Percentiles rank a stretch among this genome's conserved stretches.
These are phyloP conservation scores for Catenaria anguillulae DNA, from an alignment of 371 early-diverging fungal species.

Conservation along the genomic window DNA sequence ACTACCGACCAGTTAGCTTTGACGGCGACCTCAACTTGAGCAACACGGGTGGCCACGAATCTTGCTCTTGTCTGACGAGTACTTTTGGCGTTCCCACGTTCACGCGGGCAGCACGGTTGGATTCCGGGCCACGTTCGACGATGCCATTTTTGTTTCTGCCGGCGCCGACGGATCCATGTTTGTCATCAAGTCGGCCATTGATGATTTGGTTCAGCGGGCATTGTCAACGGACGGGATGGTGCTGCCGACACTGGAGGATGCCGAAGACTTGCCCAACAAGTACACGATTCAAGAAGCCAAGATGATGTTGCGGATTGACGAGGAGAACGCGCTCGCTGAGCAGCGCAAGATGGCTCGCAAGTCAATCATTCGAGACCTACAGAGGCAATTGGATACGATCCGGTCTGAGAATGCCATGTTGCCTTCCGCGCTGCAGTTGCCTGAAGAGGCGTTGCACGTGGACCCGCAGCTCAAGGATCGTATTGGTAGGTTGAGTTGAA, in stretches of 20 bases:
- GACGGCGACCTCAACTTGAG: neutral
- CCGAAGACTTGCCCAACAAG: conserved; percentile 6
- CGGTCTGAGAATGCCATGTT: neutral
- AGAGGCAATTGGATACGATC: neutral
- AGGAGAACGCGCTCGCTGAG: conserved; percentile 16
- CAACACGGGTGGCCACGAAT: neutral
- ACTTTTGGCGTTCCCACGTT: neutral
- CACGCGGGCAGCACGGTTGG: conserved; percentile 17
- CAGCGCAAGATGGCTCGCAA: neutral
- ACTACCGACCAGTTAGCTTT: conserved; percentile 11
- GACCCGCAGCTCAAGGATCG: conserved; percentile 26
- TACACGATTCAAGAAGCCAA: conserved; percentile 36
- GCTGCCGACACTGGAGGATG: neutral
- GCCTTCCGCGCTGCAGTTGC: conserved; percentile 1
- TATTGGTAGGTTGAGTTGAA: conserved; percentile 15
- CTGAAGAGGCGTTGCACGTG: conserved; percentile 16
- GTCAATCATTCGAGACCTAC: neutral
- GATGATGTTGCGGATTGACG: conserved; percentile 19
- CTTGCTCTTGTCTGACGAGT: neutral
- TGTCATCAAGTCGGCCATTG: conserved; percentile 18
- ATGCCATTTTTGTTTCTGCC: conserved; percentile 21
- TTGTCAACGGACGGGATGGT: conserved; percentile 8
- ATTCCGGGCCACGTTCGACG: conserved; percentile 25
- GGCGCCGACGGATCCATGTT: conserved; percentile 35
- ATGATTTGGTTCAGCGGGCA: conserved; percentile 12